Evolutionary conservation across 345 rosid genomes (phyloP).

Genomic region (Brassica cretica): DNA sequence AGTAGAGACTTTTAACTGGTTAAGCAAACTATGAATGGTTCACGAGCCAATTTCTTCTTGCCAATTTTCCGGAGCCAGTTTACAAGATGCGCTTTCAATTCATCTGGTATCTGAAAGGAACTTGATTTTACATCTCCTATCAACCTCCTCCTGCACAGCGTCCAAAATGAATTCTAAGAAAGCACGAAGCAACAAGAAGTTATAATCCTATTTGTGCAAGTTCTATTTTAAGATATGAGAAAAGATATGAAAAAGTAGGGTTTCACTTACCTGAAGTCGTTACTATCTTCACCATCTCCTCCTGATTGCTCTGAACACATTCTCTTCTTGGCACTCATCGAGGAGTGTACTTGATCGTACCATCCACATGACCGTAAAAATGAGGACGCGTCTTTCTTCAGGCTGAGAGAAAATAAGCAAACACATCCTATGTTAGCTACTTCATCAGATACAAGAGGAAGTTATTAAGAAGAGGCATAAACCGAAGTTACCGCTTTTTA

Average conservation of each 20-base stretch:
- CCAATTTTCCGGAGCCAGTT: constrained; percentile 52
- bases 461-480: constrained; percentile 2
- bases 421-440: constrained; percentile 16
- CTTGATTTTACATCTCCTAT: constrained; percentile 61
- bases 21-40: constrained; percentile 20
- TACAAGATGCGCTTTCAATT: constrained; percentile 69
- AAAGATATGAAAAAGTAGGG: too few relatives aligned
- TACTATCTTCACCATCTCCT: constrained; percentile 35
- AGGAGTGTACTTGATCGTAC: constrained; percentile 54
- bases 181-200: background rate
- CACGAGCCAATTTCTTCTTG: constrained; percentile 45
- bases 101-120: constrained; percentile 62
- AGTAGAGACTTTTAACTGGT: constrained; percentile 22
- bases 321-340: constrained; percentile 69
- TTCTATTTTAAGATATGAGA: too few relatives aligned
- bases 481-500: constrained; percentile 63
- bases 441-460: background rate
- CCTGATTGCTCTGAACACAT: constrained; percentile 43
- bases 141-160: constrained; percentile 63
- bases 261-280: constrained; percentile 60
- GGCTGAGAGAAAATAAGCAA: constrained; percentile 47
- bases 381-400: constrained; percentile 59
- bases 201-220: background rate
- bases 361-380: constrained; percentile 71
- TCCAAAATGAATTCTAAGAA: background rate